Percentiles rank a stretch among this genome's conserved stretches.
phyloP scores from a whole-genome alignment of 1,284 basidiomycete species.

The Ceratobasidium papillatum region DNA sequence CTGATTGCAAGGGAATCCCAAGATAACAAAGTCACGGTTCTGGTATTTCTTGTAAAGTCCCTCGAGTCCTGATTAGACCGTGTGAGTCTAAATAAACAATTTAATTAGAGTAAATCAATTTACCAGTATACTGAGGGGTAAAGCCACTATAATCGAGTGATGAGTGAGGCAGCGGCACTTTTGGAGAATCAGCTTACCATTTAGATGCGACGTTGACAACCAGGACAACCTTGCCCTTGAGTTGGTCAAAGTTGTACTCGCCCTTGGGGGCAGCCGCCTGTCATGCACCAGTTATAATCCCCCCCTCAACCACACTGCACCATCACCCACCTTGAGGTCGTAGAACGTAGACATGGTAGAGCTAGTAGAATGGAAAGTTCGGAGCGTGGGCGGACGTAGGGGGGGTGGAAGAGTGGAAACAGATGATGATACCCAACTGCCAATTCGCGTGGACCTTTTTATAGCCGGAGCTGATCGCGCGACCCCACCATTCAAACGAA shows the following conservation, averaged over 20 bases:
- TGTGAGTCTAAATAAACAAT: not conserved
- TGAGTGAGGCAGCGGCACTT: not conserved
- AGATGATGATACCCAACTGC: not conserved
- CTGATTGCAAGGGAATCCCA: constrained; percentile 95
- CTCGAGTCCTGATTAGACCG: constrained; percentile 68
- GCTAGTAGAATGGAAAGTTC: constrained; percentile 23
- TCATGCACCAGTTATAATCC: not conserved
- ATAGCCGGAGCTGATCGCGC: constrained; percentile 20
- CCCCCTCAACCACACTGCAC: not conserved
- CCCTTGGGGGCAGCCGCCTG: constrained; percentile 39
- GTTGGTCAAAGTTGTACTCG: constrained; percentile 67
- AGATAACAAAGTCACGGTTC: constrained; percentile 74
- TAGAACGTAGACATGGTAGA: constrained; percentile 44
- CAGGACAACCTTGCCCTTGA: constrained; percentile 78
- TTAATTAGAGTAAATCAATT: constrained; percentile 49
- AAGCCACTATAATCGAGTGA: constrained; percentile 67
- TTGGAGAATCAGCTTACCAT: constrained; percentile 59
- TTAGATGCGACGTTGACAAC: constrained; percentile 78
- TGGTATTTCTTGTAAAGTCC: constrained; percentile 85
- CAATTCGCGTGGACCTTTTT: not conserved
- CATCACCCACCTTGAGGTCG: constrained; percentile 44
- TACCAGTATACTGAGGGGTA: constrained; percentile 83
- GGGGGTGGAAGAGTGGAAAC: constrained; percentile 4
- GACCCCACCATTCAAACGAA: not conserved
- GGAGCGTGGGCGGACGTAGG: not conserved